Evolutionary conservation across 2,329 filamentous ascomycete species (phyloP).

Genomic region (Venturia aucupariae): DNA sequence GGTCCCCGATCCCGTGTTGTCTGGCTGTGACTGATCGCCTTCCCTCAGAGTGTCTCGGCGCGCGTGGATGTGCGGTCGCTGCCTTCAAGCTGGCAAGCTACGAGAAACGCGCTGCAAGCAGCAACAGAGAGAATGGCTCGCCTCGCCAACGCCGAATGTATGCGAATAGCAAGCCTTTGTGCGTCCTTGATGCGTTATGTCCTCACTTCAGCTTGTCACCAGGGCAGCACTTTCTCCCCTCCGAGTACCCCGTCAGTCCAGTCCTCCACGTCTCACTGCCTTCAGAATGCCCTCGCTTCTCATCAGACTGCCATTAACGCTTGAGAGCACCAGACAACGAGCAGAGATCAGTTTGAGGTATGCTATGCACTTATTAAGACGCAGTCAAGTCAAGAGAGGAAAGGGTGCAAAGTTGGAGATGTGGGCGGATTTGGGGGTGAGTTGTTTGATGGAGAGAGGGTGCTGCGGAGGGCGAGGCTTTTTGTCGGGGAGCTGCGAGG

Average conservation of each 20-base stretch:
- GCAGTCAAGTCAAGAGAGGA: conserved; percentile 8
- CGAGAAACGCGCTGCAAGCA: neutral
- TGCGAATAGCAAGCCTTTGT: neutral
- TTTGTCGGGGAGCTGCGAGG: neutral
- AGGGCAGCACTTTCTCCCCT: neutral
- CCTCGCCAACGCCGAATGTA: neutral
- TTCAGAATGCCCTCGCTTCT: conserved; percentile 10
- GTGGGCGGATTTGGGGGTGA: neutral
- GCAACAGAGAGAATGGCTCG: neutral
- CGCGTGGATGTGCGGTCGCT: neutral
- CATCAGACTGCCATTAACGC: conserved; percentile 7
- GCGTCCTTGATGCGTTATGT: conserved; percentile 4
- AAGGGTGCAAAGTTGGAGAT: conserved; percentile 10
- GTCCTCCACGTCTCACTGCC: conserved; percentile 9
- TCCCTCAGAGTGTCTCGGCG: neutral
- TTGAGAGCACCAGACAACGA: neutral
- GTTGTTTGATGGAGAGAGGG: neutral
- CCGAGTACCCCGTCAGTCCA: neutral
- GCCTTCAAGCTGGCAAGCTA: conserved; percentile 2
- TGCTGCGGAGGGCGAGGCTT: neutral
- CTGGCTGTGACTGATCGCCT: neutral
- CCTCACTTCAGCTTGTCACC: conserved; percentile 7
- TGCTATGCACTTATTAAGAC: conserved; percentile 11
- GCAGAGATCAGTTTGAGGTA: conserved; percentile 2
- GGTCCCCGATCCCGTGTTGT: neutral